These are phyloP conservation scores for Anthracocystis setariae DNA, from an alignment of 1,284 basidiomycete species.

Conservation along the genomic window DNA sequence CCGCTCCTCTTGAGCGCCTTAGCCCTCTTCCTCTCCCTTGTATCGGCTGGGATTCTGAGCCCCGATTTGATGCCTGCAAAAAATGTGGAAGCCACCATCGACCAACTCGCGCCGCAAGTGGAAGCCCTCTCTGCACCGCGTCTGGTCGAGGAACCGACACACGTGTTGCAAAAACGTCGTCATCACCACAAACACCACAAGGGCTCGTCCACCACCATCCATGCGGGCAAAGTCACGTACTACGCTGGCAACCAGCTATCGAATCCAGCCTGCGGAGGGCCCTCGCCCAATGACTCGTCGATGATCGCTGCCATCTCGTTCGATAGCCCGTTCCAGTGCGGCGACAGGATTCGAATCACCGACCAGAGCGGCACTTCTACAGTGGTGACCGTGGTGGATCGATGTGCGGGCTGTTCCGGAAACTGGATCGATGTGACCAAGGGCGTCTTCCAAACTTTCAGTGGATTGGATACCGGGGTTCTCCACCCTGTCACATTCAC, in stretches of 20 bases:
- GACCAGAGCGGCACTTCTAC: slow-evolving; percentile 5
- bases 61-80: background rate
- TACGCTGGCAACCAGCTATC: slow-evolving; percentile 29
- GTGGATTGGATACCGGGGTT: slow-evolving; percentile 15
- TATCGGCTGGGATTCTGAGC: background rate
- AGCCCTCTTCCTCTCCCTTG: slow-evolving; percentile 2
- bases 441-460: slow-evolving; percentile 34
- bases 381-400: slow-evolving; percentile 31
- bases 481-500: slow-evolving; percentile 20
- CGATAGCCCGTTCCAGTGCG: slow-evolving; percentile 33
- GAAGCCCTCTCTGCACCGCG: background rate
- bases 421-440: slow-evolving; percentile 48
- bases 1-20: slow-evolving; percentile 1
- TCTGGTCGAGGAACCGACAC: background rate
- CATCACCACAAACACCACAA: slow-evolving; percentile 15
- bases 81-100: slow-evolving; percentile 1
- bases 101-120: background rate
- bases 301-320: slow-evolving; percentile 39
- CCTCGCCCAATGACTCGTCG: slow-evolving; percentile 17
- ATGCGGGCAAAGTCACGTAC: slow-evolving; percentile 33
- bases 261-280: slow-evolving; percentile 28
- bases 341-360: slow-evolving; percentile 26
- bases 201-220: background rate
- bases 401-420: slow-evolving; percentile 23
- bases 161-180: slow-evolving; percentile 8